phyloP scores from a whole-genome alignment of 2,329 filamentous ascomycete species.

The Byssoonygena ceratinophila region DNA sequence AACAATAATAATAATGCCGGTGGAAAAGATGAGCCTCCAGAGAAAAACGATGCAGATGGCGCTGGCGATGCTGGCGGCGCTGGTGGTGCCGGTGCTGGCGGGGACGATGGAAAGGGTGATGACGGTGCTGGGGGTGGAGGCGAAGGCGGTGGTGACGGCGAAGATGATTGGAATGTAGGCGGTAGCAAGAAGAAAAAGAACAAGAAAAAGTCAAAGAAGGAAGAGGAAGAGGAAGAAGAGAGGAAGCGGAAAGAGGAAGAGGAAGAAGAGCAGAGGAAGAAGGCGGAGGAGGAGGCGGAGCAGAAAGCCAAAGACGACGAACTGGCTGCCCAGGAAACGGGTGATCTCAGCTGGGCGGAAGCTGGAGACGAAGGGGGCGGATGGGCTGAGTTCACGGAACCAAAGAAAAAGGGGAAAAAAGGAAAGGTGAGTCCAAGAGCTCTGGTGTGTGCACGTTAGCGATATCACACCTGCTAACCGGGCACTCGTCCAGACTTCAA shows the following conservation, averaged over 20 bases:
- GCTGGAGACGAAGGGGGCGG: constrained; percentile 35
- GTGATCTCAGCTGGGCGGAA: constrained; percentile 39
- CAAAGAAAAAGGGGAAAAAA: constrained; percentile 47
- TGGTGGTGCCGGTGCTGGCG: constrained; percentile 7
- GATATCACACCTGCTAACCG: constrained; percentile 10
- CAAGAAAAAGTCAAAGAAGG: constrained; percentile 15
- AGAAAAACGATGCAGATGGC: constrained; percentile 6
- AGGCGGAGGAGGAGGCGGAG: constrained; percentile 20
- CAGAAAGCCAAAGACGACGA: constrained; percentile 28
- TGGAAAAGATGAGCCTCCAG: constrained; percentile 8
- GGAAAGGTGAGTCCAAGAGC: constrained; percentile 20
- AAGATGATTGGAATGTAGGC: constrained; percentile 11
- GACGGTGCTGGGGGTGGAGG: neutral
- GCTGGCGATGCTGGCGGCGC: constrained; percentile 5
- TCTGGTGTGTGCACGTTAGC: neutral
- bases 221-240: constrained; percentile 15
- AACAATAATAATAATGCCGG: constrained; percentile 1
- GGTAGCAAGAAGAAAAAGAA: constrained; percentile 15
- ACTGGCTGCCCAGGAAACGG: constrained; percentile 20
- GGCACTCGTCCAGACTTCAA: constrained; percentile 20
- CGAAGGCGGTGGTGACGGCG: constrained; percentile 9
- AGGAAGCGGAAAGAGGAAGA: constrained; percentile 12
- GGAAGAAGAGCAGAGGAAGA: constrained; percentile 26
- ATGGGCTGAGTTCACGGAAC: constrained; percentile 31
- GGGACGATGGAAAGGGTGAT: constrained; percentile 5